Percentiles rank a stretch among this genome's conserved stretches.
These are phyloP conservation scores for Cryptococcus deneoformans DNA, from an alignment of 1,284 basidiomycete genomes.

Conservation along the genomic window DNA sequence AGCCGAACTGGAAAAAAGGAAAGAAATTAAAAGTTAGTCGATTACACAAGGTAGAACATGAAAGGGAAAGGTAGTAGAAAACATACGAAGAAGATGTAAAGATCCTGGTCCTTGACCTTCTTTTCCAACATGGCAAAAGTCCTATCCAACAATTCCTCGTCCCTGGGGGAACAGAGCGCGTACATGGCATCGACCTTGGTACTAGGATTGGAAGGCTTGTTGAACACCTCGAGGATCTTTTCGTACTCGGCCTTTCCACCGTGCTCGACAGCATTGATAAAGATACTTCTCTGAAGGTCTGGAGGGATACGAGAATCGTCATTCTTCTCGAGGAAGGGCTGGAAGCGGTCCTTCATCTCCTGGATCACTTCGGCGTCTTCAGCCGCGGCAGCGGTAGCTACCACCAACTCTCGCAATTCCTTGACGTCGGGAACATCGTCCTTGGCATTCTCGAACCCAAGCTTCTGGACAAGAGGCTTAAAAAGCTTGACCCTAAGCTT, in stretches of 20 bases:
- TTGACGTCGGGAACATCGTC: constrained; percentile 69
- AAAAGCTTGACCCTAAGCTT: constrained; percentile 70
- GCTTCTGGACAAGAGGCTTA: constrained; percentile 69
- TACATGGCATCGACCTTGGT: constrained; percentile 66
- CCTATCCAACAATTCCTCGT: constrained; percentile 54
- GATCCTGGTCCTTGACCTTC: constrained; percentile 62
- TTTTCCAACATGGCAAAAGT: constrained; percentile 61
- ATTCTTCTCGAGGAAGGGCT: constrained; percentile 64
- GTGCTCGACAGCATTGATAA: constrained; percentile 58
- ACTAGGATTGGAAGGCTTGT: constrained; percentile 70
- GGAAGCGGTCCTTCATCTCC: constrained; percentile 73
- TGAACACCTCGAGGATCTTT: constrained; percentile 65
- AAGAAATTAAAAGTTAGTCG: constrained; percentile 34
- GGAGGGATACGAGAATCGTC: constrained; percentile 78
- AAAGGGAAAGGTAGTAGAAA: neutral
- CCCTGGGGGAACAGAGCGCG: constrained; percentile 37
- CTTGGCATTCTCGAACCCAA: constrained; percentile 74
- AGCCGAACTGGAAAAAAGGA: constrained; percentile 48
- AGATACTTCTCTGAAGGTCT: constrained; percentile 59
- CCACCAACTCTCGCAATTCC: constrained; percentile 73
- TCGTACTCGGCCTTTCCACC: constrained; percentile 79
- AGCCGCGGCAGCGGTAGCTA: constrained; percentile 63
- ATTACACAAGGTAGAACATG: neutral
- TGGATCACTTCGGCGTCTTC: constrained; percentile 66
- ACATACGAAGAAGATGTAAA: constrained; percentile 53